Conservation (phyloP, 2,329 filamentous ascomycete genomes). For the Rhytidhysteron rufulum region DNA sequence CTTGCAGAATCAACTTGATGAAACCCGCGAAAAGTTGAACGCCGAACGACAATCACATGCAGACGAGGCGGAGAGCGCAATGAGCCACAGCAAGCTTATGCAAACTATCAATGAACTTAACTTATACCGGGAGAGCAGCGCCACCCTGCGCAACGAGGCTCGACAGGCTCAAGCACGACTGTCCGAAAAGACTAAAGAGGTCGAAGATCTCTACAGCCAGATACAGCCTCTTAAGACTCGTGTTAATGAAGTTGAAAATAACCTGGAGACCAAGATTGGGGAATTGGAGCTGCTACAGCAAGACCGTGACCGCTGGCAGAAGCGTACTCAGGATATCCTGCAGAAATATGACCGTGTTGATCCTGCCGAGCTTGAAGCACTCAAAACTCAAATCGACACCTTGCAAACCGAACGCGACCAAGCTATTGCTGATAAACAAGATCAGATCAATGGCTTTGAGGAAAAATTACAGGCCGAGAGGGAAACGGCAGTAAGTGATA, state of each 20-base stretch:
- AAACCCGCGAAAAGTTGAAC: conserved; percentile 81
- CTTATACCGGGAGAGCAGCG: conserved; percentile 90
- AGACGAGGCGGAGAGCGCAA: conserved; percentile 67
- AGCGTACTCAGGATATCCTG: conserved; percentile 91
- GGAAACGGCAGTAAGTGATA: conserved; percentile 13
- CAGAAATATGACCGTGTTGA: conserved; percentile 95
- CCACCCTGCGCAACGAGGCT: conserved; percentile 82
- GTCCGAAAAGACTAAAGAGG: conserved; percentile 66
- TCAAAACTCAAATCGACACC: conserved; percentile 70
- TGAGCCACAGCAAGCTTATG: conserved; percentile 86
- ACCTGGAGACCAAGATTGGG: conserved; percentile 75
- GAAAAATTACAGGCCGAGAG: conserved; percentile 42
- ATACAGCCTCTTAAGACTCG: conserved; percentile 79
- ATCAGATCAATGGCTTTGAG: conserved; percentile 46
- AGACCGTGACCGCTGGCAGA: conserved; percentile 92
- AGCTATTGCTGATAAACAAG: conserved; percentile 52
- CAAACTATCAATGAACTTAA: conserved; percentile 95
- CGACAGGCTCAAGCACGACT: conserved; percentile 74
- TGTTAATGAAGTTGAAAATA: conserved; percentile 77
- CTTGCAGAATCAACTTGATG: conserved; percentile 81
- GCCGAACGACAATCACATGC: conserved; percentile 77
- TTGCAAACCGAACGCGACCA: conserved; percentile 50
- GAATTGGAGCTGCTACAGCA: conserved; percentile 86
- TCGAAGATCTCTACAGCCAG: conserved; percentile 69
- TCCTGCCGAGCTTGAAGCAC: conserved; percentile 82